Evolutionary conservation across 2,329 filamentous ascomycete genomes (phyloP).

Genomic region (Colletotrichum lindemuthianum): DNA sequence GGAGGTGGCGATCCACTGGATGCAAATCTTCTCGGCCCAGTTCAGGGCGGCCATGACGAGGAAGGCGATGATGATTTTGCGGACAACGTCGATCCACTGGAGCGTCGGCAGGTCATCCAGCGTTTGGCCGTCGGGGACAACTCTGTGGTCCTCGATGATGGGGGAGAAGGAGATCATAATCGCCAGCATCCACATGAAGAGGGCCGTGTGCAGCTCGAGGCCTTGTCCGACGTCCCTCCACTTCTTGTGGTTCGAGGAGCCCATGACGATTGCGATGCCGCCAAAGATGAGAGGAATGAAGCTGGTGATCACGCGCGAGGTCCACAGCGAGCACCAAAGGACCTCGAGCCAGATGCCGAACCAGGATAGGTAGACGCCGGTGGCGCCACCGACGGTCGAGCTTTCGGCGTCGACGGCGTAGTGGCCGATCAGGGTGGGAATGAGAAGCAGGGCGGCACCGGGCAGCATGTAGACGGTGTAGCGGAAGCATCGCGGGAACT

Average conservation of each 20-base stretch:
- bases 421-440: conserved; percentile 57
- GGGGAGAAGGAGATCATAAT: conserved; percentile 87
- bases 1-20: conserved; percentile 92
- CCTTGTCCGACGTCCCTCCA: conserved; percentile 90
- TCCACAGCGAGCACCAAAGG: conserved; percentile 92
- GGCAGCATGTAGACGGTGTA: conserved; percentile 61
- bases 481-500: conserved; percentile 60
- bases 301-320: conserved; percentile 66
- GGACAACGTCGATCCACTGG: conserved; percentile 80
- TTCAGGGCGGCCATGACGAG: conserved; percentile 85
- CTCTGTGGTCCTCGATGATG: conserved; percentile 73
- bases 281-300: conserved; percentile 59
- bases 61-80: conserved; percentile 87
- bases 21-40: conserved; percentile 90
- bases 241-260: conserved; percentile 88
- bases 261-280: conserved; percentile 73
- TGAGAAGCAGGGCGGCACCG: conserved; percentile 54
- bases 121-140: conserved; percentile 41
- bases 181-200: conserved; percentile 93
- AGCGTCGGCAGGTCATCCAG: conserved; percentile 54
- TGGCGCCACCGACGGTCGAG: conserved; percentile 69
- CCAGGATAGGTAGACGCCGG: conserved; percentile 84
- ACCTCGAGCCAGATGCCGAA: conserved; percentile 97
- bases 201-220: conserved; percentile 83
- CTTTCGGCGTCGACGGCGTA: conserved; percentile 50